phyloP scores from a whole-genome alignment of 257 asterid species.

The Lycium ferocissimum region DNA sequence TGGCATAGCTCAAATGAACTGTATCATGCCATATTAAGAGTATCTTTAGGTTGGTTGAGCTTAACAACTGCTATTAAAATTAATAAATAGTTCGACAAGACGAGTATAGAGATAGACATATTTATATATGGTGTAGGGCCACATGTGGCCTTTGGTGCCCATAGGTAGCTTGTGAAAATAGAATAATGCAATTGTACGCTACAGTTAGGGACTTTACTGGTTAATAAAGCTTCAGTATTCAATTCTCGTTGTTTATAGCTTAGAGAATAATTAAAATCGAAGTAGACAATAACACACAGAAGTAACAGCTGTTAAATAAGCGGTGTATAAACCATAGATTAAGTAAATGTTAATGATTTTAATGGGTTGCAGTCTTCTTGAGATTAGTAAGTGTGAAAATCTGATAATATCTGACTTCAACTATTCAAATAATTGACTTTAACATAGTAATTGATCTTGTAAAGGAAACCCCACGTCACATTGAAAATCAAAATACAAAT shows the following conservation, averaged over 20 bases:
- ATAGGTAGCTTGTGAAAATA: background rate
- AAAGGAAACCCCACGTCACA: slow-evolving; percentile 14
- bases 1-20: background rate
- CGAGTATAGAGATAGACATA: background rate
- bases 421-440: background rate
- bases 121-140: no score
- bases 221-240: background rate
- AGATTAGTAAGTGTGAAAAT: background rate
- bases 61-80: background rate
- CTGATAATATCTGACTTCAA: background rate
- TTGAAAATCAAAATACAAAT: background rate
- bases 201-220: background rate
- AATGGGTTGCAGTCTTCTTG: no score
- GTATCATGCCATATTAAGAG: background rate
- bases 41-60: background rate
- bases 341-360: no score
- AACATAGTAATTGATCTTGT: slow-evolving; percentile 20
- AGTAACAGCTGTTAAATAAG: background rate
- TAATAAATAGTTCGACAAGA: background rate
- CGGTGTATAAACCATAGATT: no score
- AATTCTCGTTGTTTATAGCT: background rate
- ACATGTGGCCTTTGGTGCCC: background rate
- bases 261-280: background rate
- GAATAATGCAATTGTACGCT: background rate
- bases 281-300: background rate